Base-by-base conservation (phyloP, 805 yeast genomes). In the Yarrowia sp. region DNA sequence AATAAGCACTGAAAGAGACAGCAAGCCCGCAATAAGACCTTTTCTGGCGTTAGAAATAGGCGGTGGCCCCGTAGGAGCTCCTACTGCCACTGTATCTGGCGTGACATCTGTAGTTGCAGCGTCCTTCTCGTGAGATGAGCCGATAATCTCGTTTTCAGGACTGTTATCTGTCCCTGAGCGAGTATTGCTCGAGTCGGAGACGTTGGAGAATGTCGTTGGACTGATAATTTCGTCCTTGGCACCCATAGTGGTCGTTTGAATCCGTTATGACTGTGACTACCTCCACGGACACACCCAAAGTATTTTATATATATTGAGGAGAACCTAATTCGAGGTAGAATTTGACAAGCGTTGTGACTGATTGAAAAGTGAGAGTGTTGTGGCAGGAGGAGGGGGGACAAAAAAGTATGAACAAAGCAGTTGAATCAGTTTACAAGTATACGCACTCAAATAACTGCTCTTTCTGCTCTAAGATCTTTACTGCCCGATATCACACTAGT, bases 1-100 rank as follows among this genome's bases (percentile, higher is more conserved):
- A 34, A 64, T 49, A 15, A 64, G 30, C 13, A 64, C 50, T 13
- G 67, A 64, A 1, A 64, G 50, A 8, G 67, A 49, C 20, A 64
- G n/a, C 15, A 52, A 19, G 17, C 49, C 49, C 3, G 67, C 67
- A 30, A 64, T 49, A 39, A 64, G 47, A 9, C 49, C 47, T 36
- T 64, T 64, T 30, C 50, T 17, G 24, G 60, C 50, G 33, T 40
- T 49, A 1, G 67, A 50, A n/a, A 64, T 49, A 1, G 58, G 64
- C 8, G 64, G 40, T 2, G 64, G 64, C 9, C 64, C 49, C 15
- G 60, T 39, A 13, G 58, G 60, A 5, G 49, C 50, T 7, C 19
- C 40, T 34, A 15, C 38, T 4, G 30, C 17, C 2, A 34, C 52
- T 19, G 50, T 58, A 24, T 58, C 65, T n/a, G 49, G 30, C 6